phyloP scores from a whole-genome alignment of 208 protist genomes.

The Leishmania mexicana region DNA sequence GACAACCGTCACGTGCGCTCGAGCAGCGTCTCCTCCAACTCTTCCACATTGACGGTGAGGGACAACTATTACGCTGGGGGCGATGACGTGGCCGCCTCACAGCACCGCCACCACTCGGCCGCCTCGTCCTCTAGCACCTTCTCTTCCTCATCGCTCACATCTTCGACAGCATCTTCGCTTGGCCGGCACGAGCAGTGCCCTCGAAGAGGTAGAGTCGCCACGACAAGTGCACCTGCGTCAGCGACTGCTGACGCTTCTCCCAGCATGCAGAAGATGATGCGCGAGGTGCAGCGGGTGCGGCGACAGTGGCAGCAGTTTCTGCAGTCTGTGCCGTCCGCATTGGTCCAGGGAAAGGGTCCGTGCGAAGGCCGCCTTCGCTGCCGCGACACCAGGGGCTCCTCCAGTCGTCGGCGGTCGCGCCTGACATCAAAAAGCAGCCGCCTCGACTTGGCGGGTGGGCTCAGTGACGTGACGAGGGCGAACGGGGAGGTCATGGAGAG shows the following conservation, averaged over 20 bases:
- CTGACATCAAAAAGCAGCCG: neutral
- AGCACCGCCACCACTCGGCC: neutral
- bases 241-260: constrained; percentile 5
- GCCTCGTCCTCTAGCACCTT: constrained; percentile 9
- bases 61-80: neutral
- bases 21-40: neutral
- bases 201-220: neutral
- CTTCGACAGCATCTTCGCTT: neutral
- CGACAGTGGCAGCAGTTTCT: constrained; percentile 51
- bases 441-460: neutral
- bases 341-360: neutral
- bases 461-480: neutral
- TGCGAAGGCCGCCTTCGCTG: neutral
- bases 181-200: too few relatives aligned
- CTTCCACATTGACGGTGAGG: neutral
- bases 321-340: constrained; percentile 3
- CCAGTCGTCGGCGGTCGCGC: neutral
- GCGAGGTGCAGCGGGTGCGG: constrained; percentile 55
- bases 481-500: neutral
- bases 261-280: constrained; percentile 16
- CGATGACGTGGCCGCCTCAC: neutral
- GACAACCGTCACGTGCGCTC: neutral
- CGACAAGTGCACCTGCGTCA: neutral
- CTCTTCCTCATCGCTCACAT: neutral
- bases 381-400: neutral